Evolutionary conservation across 495 filamentous ascomycete species (phyloP), one percentile per base, ranked within the genome.

Genomic region (Penicillium manginii): DNA sequence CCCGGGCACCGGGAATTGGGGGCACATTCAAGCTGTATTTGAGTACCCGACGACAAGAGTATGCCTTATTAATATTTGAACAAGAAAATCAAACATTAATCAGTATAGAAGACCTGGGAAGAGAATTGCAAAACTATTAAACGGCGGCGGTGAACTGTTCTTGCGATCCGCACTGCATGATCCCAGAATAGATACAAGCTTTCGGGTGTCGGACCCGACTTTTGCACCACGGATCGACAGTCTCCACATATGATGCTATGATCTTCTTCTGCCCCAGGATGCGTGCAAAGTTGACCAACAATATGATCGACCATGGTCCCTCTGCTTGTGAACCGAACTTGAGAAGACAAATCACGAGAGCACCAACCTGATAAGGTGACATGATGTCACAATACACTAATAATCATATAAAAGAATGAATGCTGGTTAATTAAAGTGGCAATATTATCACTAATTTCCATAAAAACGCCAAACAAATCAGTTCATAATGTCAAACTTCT

Each of bases 401-500:
- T 9, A 17, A 9, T 5, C 40, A 18, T 43, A 43, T 43, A 43
- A 43, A 43, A 19, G 4, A 1, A n/a, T n/a, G 1, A 43, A 43
- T 10, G 40, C 3, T n/a, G 4, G 0, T 39, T 19, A 4, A 43
- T 1, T 2, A 37, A n/a, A 5, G 12, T n/a, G 33, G 12, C 15
- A 15, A 15, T 11, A 50, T 4, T 35, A 14, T 0, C 9, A 35
- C 50, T 33, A 18, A 22, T 52, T 19, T 35, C 29, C 17, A 22
- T 15, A 0, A 12, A 45, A 17, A 17, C 18, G n/a, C 4, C 8
- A 17, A 14, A 31, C n/a, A 17, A 31, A 32, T 21, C 12, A 14
- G 2, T 17, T 40, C 35, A 33, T 14, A 12, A 58, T 58, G 42
- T 37, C 56, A 2, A 18, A n/a, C 7, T 47, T 58, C 19, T 58